Conservation (phyloP, 2,329 filamentous ascomycete genomes). For the Clarireedia monteithiana region DNA sequence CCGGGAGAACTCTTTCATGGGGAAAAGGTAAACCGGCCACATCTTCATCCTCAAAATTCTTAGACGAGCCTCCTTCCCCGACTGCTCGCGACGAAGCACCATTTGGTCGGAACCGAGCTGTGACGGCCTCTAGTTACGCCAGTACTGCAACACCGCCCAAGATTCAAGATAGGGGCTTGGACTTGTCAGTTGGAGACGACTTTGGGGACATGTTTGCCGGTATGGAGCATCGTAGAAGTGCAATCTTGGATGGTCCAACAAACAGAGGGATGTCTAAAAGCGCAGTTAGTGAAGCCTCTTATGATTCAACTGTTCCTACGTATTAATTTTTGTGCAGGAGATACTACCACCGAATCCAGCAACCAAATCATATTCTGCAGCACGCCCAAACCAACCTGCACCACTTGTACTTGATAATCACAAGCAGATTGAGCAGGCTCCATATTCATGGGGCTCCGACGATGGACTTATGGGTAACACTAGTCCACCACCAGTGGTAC, state of each 20-base stretch:
- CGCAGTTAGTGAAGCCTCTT: conserved; percentile 20
- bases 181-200: conserved; percentile 28
- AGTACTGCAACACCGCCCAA: conserved; percentile 29
- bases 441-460: conserved; percentile 27
- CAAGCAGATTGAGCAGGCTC: conserved; percentile 22
- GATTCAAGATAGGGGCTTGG: conserved; percentile 24
- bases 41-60: conserved; percentile 18
- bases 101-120: conserved; percentile 21
- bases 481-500: conserved; percentile 20
- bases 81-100: conserved; percentile 19
- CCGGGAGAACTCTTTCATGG: conserved; percentile 29
- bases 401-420: conserved; percentile 25
- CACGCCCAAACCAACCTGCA: conserved; percentile 20
- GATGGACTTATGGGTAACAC: conserved; percentile 26
- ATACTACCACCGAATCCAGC: conserved; percentile 16
- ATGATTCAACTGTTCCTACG: background rate
- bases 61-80: conserved; percentile 14
- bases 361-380: conserved; percentile 14
- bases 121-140: conserved; percentile 29
- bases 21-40: conserved; percentile 23
- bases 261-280: conserved; percentile 21
- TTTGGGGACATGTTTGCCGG: conserved; percentile 30
- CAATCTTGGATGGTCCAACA: conserved; percentile 20
- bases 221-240: conserved; percentile 26
- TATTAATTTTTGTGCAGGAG: conserved; percentile 17